A percentile compares a stretch with the other conserved stretches of the same genome.
Conservation (phyloP, 129 eudicot species). For the Centaurea solstitialis region DNA sequence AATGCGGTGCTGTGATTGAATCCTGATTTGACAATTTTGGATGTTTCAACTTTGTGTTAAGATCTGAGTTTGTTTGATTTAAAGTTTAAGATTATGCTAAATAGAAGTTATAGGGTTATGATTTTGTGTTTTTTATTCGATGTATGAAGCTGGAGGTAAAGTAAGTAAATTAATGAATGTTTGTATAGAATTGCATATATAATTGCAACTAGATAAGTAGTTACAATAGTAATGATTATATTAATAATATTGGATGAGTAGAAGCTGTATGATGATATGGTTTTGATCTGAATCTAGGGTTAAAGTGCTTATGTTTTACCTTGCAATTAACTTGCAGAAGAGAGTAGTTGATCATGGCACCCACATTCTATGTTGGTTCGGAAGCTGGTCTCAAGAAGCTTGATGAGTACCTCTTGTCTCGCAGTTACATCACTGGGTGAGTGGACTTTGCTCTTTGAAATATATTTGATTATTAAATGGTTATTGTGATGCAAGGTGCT, state of each 20-base stretch:
- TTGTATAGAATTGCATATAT: neutral
- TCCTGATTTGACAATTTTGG: neutral
- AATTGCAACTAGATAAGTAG: neutral
- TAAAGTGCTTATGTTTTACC: neutral
- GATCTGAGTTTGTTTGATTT: constrained; percentile 1
- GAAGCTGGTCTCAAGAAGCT: constrained; percentile 82
- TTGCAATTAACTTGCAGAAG: constrained; percentile 8
- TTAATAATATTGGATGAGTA: neutral
- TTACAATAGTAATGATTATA: neutral
- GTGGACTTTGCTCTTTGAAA: neutral
- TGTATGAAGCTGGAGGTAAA: neutral
- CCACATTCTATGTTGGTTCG: constrained; percentile 54
- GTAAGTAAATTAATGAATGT: neutral
- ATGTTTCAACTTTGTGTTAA: neutral
- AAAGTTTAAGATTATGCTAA: neutral
- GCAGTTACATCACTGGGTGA: constrained; percentile 82
- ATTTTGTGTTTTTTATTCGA: neutral
- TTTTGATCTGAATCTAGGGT: neutral
- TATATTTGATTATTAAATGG: neutral
- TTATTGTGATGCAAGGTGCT: neutral
- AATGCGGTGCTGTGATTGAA: neutral
- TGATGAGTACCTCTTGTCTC: constrained; percentile 74
- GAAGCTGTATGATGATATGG: neutral
- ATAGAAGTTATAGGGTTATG: neutral
- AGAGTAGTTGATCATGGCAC: constrained; percentile 49